Percentiles rank a stretch among this genome's conserved stretches.
Conservation (phyloP, 1,284 basidiomycete species). For the Hypsizygus ulmarius region DNA sequence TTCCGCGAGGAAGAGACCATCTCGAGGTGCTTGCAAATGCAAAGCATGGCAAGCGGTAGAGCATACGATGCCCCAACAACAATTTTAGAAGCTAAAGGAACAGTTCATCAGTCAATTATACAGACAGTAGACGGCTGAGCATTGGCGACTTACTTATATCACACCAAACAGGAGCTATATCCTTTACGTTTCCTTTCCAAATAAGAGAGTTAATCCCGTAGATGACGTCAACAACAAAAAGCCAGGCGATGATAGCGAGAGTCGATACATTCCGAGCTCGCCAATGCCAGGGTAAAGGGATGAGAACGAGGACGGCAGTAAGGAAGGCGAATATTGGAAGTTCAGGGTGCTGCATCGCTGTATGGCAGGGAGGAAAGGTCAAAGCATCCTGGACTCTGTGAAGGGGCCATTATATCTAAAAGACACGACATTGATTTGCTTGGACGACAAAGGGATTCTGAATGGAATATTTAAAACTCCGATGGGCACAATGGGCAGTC, state of each 20-base stretch:
- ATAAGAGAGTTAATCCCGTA: slow-evolving; percentile 47
- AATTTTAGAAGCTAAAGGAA: too few species aligned
- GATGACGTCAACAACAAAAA: slow-evolving; percentile 44
- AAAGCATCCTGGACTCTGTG: too few species aligned
- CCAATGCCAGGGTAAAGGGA: slow-evolving; percentile 47
- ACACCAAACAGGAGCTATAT: slow-evolving; percentile 51
- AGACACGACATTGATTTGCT: too few species aligned
- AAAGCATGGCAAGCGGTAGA: slow-evolving; percentile 33
- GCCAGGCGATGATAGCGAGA: slow-evolving; percentile 50
- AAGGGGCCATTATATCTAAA: too few species aligned
- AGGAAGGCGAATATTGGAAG: slow-evolving; percentile 36
- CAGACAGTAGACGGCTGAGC: too few species aligned
- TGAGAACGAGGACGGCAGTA: slow-evolving; percentile 32
- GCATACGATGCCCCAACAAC: slow-evolving; percentile 28
- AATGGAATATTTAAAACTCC: too few species aligned
- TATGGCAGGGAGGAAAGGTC: too few species aligned
- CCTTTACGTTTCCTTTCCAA: slow-evolving; percentile 44
- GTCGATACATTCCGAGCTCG: slow-evolving; percentile 53
- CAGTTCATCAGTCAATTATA: too few species aligned
- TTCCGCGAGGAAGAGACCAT: slow-evolving; percentile 34
- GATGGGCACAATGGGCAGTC: too few species aligned
- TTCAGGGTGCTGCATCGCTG: slow-evolving; percentile 8
- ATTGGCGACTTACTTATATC: slow-evolving; percentile 36
- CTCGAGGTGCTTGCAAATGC: slow-evolving; percentile 42
- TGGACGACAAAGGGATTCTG: too few species aligned